Evolutionary conservation across 345 rosid species (phyloP), one percentile per base, ranked within the genome.

Genomic region (Lepidium didymum): DNA sequence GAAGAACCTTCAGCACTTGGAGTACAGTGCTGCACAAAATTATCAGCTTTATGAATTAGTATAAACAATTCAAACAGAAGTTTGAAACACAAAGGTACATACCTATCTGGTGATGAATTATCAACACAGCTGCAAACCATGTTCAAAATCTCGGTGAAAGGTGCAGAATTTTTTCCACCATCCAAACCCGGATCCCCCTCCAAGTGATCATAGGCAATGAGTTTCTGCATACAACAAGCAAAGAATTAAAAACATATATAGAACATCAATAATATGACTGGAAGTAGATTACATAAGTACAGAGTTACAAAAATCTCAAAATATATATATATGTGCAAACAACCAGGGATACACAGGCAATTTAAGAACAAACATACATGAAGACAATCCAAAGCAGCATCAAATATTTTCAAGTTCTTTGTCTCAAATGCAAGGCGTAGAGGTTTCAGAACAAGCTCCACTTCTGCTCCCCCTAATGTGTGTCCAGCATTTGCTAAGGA

Each of bases 111-210:
- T 40, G 97, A 87, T 59, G 97, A 94, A 78, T 89, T 91, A 80
- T 94, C 99, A 23, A 91, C 81, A 73, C 92, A 91, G 75, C 82
- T 75, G 77, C 99, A 91, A 64, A 84, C 91, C 96, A 94, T 83
- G 78, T 82, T 89, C 77, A 91, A 80, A 77, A 87, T 85, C 58
- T 94, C 97, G 2, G 99, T 86, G 74, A 94, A 94, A 65, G 89
- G 77, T 40, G 87, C 84, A 47, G 75, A 82, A 70, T 89, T 87
- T 80, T 85, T 89, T 38, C 99, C 99, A 36, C 91, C 90, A 68
- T 86, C 96, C 68, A 91, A 78, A 50, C 99, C 97, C 49, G 96
- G 99, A 87, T 91, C 97, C 63, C 96, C 99, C 84, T 92, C 97
- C 62, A 91, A 72, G 75, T 94, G 99, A 76, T 94, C 89, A 51